phyloP scores from a whole-genome alignment of 306 rosid species.

The Luffa acutangula region DNA sequence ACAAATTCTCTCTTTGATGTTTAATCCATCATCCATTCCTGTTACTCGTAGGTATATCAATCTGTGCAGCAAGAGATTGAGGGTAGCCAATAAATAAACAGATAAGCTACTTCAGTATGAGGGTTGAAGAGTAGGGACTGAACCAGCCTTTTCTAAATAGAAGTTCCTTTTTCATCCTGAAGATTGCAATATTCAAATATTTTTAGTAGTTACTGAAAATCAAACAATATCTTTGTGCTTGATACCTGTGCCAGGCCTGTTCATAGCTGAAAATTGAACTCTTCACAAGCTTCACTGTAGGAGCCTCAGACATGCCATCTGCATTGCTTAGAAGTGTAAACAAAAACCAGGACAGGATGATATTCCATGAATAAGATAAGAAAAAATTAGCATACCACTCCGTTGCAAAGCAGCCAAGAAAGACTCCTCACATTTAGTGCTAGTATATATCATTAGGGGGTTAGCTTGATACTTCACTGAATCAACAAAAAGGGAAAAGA shows the following conservation, averaged over 20 bases:
- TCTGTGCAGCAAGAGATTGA: slow-evolving; percentile 33
- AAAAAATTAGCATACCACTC: slow-evolving; percentile 46
- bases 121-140: not conserved
- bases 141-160: not conserved
- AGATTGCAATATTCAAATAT: not conserved
- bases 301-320: slow-evolving; percentile 61
- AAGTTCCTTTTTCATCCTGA: not conserved
- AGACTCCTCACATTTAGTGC: slow-evolving; percentile 81
- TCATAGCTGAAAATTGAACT: slow-evolving; percentile 91
- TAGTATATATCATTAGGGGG: slow-evolving; percentile 77
- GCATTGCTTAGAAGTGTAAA: slow-evolving; percentile 34
- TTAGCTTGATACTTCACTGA: slow-evolving; percentile 90
- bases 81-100: not conserved
- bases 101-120: not conserved
- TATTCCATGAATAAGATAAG: slow-evolving; percentile 10
- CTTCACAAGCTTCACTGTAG: slow-evolving; percentile 74
- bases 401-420: slow-evolving; percentile 84
- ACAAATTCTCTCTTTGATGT: slow-evolving; percentile 68
- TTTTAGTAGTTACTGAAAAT: not conserved
- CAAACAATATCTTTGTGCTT: slow-evolving; percentile 14
- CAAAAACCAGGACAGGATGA: slow-evolving; percentile 14
- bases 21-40: slow-evolving; percentile 94
- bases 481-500: slow-evolving; percentile 18
- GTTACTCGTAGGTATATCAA: slow-evolving; percentile 80
- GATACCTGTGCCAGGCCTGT: slow-evolving; percentile 98